These are phyloP conservation scores for Allantophomopsis cytisporea DNA, from an alignment of 2,329 filamentous ascomycete genomes.

Conservation along the genomic window DNA sequence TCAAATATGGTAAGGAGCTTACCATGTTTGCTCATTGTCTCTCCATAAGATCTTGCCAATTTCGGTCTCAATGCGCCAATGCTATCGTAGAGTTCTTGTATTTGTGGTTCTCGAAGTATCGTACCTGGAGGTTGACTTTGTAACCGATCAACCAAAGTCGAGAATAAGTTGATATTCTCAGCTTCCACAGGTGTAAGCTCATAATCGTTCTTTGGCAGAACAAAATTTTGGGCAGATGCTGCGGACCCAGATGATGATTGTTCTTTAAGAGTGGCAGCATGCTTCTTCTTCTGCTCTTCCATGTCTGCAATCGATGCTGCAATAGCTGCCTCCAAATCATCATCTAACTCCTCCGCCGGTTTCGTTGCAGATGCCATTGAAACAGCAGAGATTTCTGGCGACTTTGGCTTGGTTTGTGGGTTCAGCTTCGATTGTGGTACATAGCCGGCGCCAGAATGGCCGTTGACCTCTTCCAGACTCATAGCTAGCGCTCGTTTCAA, in stretches of 20 bases:
- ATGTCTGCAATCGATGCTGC: constrained; percentile 90
- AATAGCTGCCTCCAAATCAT: constrained; percentile 87
- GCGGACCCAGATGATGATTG: constrained; percentile 46
- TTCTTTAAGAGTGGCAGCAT: constrained; percentile 71
- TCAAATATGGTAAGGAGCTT: constrained; percentile 19
- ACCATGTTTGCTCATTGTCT: constrained; percentile 99
- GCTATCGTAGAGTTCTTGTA: constrained; percentile 95
- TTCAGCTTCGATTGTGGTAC: constrained; percentile 28
- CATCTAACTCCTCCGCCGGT: constrained; percentile 73
- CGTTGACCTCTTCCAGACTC: constrained; percentile 88
- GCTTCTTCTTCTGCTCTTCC: constrained; percentile 93
- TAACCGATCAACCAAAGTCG: constrained; percentile 83
- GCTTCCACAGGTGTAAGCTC: constrained; percentile 88
- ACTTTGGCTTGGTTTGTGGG: constrained; percentile 2
- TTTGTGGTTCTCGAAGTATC: constrained; percentile 91
- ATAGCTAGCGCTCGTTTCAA: constrained; percentile 87
- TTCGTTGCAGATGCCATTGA: constrained; percentile 24
- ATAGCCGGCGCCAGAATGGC: constrained; percentile 56
- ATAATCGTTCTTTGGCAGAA: constrained; percentile 77
- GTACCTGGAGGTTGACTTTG: constrained; percentile 93
- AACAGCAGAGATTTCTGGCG: constrained; percentile 9
- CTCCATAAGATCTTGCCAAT: constrained; percentile 86
- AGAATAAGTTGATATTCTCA: constrained; percentile 94
- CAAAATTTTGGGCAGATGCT: constrained; percentile 32
- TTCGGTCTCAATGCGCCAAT: constrained; percentile 91